These are phyloP conservation scores for Ceratocystiopsis brevicomis DNA, from an alignment of 2,329 filamentous ascomycete genomes.

Conservation along the genomic window DNA sequence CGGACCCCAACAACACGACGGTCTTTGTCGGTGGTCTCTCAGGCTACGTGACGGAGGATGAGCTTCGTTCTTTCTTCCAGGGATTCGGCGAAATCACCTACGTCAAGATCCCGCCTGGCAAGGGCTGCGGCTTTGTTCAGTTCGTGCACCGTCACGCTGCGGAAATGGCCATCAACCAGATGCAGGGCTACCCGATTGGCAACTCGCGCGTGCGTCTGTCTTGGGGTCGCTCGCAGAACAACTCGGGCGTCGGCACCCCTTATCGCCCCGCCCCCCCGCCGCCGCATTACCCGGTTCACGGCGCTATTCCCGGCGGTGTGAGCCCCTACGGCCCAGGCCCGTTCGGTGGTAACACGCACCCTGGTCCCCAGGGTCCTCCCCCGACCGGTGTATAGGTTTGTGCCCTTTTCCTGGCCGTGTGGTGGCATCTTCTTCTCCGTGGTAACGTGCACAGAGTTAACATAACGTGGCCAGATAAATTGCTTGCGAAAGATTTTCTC, in stretches of 20 bases:
- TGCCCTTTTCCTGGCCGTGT: constrained; percentile 7
- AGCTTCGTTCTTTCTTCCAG: constrained; percentile 99
- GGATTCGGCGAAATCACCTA: constrained; percentile 99
- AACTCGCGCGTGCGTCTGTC: constrained; percentile 95
- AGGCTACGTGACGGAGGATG: constrained; percentile 95
- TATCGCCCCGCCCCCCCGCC: constrained; percentile 76
- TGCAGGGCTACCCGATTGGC: constrained; percentile 98
- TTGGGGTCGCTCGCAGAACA: constrained; percentile 98
- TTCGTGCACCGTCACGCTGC: constrained; percentile 97
- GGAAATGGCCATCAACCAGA: constrained; percentile 99
- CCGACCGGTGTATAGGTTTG: not conserved
- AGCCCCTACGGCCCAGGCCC: constrained; percentile 26
- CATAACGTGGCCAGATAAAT: too few species aligned
- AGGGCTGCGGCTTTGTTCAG: constrained; percentile 97
- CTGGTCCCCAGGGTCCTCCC: constrained; percentile 18
- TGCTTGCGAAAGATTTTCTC: not conserved
- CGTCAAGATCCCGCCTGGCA: constrained; percentile 97
- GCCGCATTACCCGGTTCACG: constrained; percentile 28
- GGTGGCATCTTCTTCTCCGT: not conserved
- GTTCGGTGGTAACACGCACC: constrained; percentile 26
- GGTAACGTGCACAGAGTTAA: too few species aligned
- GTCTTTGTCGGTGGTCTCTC: constrained; percentile 95
- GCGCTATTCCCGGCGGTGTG: constrained; percentile 16
- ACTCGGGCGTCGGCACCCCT: constrained; percentile 92
- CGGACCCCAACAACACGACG: constrained; percentile 97